Evolutionary conservation across 306 rosid genomes (phyloP), one percentile per base, ranked within the genome.

Genomic region (Quercus ilex): DNA sequence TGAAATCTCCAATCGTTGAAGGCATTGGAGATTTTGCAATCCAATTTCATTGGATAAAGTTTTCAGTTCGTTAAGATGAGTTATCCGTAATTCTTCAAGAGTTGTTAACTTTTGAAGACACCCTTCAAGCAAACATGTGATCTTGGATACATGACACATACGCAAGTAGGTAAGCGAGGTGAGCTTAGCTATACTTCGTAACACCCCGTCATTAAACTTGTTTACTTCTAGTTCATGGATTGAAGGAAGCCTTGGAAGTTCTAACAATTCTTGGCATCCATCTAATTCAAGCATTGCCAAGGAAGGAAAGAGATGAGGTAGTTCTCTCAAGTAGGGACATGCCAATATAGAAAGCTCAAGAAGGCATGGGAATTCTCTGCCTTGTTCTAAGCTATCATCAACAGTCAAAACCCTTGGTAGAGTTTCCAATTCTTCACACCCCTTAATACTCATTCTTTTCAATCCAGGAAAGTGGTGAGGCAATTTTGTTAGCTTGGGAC

Each of bases 11-110:
- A 79, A 21, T 55, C 83, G 70, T 19, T 83, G 73, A 38, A 83
- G 83, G 77, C 68, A 11, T 17, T 51, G 55, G 28, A 83, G 80
- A 51, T 83, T 79, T 71, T 11, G 80, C 70, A 79, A 55, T 49
- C 83, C 83, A 33, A 77, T 77, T 55, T 77, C 71, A 72, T 63
- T 71, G 15, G 86, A 70, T 75, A 83, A 75, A 41, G 78, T 55
- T 56, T 43, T 64, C 20, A 83, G 67, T 55, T 83, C 81, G 1
- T 74, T 72, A 57, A 79, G 62, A 63, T 79, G 26, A 11, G 75
- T 77, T 35, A 83, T 55, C 53, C 70, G 74, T 31, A 83, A 80
- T 69, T 75, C 86, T 75, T 79, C 74, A 43, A 83, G 83, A 25
- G 64, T 6, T 38, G 78, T 71, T 57, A 83, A 46, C 31, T 53